Conservation (phyloP, 2,329 filamentous ascomycete species). For the Xylariaceae sp. region DNA sequence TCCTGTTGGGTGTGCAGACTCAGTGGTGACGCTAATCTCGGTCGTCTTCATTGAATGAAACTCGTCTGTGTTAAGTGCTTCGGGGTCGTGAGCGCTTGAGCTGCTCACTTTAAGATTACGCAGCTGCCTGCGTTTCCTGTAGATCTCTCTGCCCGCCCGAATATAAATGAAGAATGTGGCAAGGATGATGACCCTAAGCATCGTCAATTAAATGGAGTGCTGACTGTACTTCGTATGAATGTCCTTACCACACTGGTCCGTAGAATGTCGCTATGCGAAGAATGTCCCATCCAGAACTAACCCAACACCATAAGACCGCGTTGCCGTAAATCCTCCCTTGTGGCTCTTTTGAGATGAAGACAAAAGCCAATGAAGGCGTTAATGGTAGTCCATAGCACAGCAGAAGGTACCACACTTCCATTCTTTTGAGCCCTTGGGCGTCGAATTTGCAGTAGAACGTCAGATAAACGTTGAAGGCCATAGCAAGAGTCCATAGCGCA, state of each 20-base stretch:
- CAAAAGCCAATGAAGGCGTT: constrained; percentile 68
- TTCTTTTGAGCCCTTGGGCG: constrained; percentile 63
- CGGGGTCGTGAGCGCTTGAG: constrained; percentile 47
- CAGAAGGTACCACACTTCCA: constrained; percentile 74
- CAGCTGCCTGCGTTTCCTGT: constrained; percentile 68
- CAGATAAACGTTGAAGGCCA: constrained; percentile 84
- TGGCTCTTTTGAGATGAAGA: constrained; percentile 64
- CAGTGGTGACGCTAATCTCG: constrained; percentile 67
- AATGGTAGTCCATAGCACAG: constrained; percentile 77
- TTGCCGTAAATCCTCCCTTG: constrained; percentile 72
- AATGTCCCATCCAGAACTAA: constrained; percentile 69
- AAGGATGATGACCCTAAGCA: constrained; percentile 62
- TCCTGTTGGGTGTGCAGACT: constrained; percentile 44
- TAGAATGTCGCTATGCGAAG: constrained; percentile 80
- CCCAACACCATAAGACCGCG: constrained; percentile 84
- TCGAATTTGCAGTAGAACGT: constrained; percentile 80
- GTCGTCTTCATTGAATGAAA: constrained; percentile 62
- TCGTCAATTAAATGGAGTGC: constrained; percentile 17
- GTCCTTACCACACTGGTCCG: constrained; percentile 67
- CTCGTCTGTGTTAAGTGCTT: constrained; percentile 50
- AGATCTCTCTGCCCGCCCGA: constrained; percentile 70
- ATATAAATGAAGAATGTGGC: constrained; percentile 70
- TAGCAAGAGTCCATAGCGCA: constrained; percentile 77
- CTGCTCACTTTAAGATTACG: constrained; percentile 55
- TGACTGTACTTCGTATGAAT: neutral